Percentiles rank a stretch among this genome's conserved stretches.
These are phyloP conservation scores for Coprinopsis sp. DNA, from an alignment of 768 basidiomycete species.

Conservation along the genomic window DNA sequence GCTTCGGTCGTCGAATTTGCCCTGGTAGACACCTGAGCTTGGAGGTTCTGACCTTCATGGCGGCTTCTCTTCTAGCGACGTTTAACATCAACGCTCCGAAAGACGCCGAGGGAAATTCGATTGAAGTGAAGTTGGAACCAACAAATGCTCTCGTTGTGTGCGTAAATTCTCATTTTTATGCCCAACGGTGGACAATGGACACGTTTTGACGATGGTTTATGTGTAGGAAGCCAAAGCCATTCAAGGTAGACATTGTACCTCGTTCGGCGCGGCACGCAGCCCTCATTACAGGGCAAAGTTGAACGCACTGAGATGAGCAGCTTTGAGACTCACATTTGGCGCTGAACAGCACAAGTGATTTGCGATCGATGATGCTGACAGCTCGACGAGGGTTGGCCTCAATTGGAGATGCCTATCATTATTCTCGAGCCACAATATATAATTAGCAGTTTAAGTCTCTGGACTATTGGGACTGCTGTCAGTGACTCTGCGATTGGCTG, in stretches of 20 bases:
- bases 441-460: too few species aligned
- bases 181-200: not conserved
- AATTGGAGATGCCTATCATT: too few species aligned
- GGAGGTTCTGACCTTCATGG: conserved; percentile 28
- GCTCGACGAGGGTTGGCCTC: too few species aligned
- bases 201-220: not conserved
- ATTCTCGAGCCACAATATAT: too few species aligned
- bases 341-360: too few species aligned
- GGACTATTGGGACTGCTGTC: too few species aligned
- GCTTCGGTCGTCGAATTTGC: conserved; percentile 26
- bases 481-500: too few species aligned
- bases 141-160: conserved; percentile 5
- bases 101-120: conserved; percentile 7
- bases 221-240: conserved; percentile 4
- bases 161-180: not conserved
- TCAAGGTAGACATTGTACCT: conserved; percentile 1
- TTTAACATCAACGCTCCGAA: conserved; percentile 8
- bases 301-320: not conserved
- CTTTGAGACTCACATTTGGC: not conserved
- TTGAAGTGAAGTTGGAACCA: conserved; percentile 5
- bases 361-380: too few species aligned
- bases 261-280: not conserved
- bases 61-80: conserved; percentile 16
- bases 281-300: not conserved
- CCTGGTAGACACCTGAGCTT: conserved; percentile 42